A percentile compares a stretch with the other conserved stretches of the same genome.
Conservation (phyloP, 2,329 filamentous ascomycete species). For the Neonectria coccinea region DNA sequence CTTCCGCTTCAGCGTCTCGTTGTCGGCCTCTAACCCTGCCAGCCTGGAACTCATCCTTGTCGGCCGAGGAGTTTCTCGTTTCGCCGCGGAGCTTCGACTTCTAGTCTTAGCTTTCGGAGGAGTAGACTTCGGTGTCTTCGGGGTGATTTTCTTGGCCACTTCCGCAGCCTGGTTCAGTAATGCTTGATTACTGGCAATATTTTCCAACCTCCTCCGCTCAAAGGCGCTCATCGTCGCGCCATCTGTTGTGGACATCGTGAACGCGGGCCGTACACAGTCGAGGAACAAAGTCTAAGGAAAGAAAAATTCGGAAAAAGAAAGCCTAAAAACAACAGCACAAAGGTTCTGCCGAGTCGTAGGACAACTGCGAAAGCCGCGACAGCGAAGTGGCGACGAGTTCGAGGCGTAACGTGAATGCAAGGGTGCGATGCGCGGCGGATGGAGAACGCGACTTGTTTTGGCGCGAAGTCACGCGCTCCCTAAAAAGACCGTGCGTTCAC, state of each 20-base stretch:
- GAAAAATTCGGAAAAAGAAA: neutral
- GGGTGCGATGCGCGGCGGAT: constrained; percentile 18
- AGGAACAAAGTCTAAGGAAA: neutral
- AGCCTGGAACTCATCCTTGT: constrained; percentile 70
- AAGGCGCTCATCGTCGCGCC: constrained; percentile 78
- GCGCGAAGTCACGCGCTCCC: constrained; percentile 50
- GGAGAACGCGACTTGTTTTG: constrained; percentile 39
- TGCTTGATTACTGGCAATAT: constrained; percentile 87
- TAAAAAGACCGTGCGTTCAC: constrained; percentile 21
- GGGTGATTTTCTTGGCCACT: constrained; percentile 76
- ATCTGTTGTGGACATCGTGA: constrained; percentile 60
- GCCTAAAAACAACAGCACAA: neutral
- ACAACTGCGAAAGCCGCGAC: neutral
- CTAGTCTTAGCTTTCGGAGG: constrained; percentile 49
- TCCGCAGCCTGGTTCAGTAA: constrained; percentile 81
- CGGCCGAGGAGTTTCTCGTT: constrained; percentile 60
- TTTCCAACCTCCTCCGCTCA: constrained; percentile 85
- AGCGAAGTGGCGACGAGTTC: neutral
- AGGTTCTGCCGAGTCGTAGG: neutral
- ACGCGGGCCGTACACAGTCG: neutral
- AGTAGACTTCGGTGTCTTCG: constrained; percentile 64
- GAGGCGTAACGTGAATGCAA: constrained; percentile 6
- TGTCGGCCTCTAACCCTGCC: constrained; percentile 65
- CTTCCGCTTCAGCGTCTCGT: constrained; percentile 62
- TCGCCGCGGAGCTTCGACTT: constrained; percentile 55